Evolutionary conservation across 768 basidiomycete species (phyloP).

Genomic region (Candolleomyces efflorescens): DNA sequence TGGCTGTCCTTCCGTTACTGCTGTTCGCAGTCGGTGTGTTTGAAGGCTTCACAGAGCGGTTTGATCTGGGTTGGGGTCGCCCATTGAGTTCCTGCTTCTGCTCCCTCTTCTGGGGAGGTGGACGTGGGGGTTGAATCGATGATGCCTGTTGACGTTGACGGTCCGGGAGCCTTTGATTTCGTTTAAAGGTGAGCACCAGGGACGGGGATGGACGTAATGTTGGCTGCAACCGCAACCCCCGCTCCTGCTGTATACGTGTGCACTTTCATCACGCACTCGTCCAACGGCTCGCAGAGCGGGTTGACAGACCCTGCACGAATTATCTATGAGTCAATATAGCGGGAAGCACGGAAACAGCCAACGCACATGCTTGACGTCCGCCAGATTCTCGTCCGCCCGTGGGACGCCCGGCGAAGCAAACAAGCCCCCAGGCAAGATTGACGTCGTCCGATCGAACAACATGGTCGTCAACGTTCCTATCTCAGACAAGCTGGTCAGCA

Average conservation of each 20-base stretch:
- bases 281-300: conserved; percentile 55
- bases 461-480: conserved; percentile 56
- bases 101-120: conserved; percentile 23
- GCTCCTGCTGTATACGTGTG: conserved; percentile 16
- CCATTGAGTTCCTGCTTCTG: conserved; percentile 36
- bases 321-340: background rate
- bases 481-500: too few species aligned
- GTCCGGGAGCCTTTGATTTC: conserved; percentile 5
- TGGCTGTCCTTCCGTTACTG: conserved; percentile 65
- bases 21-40: background rate
- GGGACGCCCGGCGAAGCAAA: conserved; percentile 70
- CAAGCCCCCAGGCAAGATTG: conserved; percentile 60
- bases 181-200: background rate
- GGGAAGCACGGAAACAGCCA: background rate
- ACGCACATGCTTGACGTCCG: conserved; percentile 70
- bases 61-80: conserved; percentile 19
- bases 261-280: conserved; percentile 57
- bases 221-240: background rate
- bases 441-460: conserved; percentile 57
- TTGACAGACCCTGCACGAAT: conserved; percentile 60
- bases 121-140: background rate
- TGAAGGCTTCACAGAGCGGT: conserved; percentile 54
- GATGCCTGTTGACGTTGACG: conserved; percentile 6
- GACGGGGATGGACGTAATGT: conserved; percentile 2
- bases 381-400: conserved; percentile 54